Conservation (phyloP, 2,329 filamentous ascomycete genomes). For the Colletotrichum falcatum region DNA sequence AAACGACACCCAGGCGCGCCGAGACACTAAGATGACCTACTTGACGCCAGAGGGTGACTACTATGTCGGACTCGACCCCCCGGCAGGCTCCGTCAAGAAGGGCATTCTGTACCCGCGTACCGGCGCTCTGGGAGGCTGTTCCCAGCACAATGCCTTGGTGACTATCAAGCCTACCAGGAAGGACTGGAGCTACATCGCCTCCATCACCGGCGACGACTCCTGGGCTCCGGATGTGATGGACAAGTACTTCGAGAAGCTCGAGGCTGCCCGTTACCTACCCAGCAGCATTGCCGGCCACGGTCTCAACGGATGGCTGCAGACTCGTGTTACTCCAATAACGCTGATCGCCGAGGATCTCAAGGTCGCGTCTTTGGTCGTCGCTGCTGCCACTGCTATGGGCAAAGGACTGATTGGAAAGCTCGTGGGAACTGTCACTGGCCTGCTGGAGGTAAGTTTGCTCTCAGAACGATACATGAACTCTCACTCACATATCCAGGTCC, state of each 20-base stretch:
- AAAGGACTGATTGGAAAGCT: not conserved
- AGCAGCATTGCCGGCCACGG: conserved; percentile 58
- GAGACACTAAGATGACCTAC: conserved; percentile 62
- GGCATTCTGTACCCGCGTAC: conserved; percentile 61
- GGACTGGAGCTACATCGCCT: conserved; percentile 69
- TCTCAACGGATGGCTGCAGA: conserved; percentile 63
- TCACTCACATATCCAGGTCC: not conserved
- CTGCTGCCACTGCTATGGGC: not conserved
- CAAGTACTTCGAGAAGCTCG: conserved; percentile 66
- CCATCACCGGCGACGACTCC: conserved; percentile 68
- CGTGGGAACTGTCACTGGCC: not conserved
- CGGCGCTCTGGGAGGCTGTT: conserved; percentile 61
- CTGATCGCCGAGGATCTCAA: conserved; percentile 11
- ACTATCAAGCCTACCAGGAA: conserved; percentile 67
- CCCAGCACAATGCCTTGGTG: conserved; percentile 71
- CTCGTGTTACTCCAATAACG: not conserved
- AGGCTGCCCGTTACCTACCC: conserved; percentile 65
- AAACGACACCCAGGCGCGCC: conserved; percentile 58
- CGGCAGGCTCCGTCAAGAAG: conserved; percentile 52
- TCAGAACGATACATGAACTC: not conserved
- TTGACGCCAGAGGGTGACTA: conserved; percentile 49
- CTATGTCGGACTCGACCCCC: conserved; percentile 50
- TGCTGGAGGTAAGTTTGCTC: not conserved
- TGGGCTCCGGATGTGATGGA: conserved; percentile 72
- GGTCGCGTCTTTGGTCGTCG: not conserved